These are phyloP conservation scores for Serendipita sp. DNA, from an alignment of 768 basidiomycete genomes.

Conservation along the genomic window DNA sequence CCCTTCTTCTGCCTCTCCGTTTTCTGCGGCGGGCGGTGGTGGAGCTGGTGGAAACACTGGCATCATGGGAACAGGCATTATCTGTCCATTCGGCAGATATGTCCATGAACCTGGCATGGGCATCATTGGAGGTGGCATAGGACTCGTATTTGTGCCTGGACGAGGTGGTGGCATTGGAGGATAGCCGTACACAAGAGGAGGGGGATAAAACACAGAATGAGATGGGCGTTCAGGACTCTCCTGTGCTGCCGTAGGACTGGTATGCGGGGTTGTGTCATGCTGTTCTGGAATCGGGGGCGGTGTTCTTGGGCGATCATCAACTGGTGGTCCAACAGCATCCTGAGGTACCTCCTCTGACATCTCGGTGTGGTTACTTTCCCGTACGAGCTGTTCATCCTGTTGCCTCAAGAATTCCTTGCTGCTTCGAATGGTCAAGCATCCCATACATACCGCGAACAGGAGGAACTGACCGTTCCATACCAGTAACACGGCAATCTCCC, in stretches of 20 bases:
- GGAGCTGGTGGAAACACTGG: background rate
- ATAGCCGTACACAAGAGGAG: conserved; percentile 2
- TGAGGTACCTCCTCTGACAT: background rate
- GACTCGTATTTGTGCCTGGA: background rate
- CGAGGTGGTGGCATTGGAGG: background rate
- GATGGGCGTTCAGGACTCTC: background rate
- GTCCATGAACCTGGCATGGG: background rate
- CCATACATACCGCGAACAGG: conserved; percentile 5
- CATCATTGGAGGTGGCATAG: background rate
- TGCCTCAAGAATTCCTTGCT: conserved; percentile 4
- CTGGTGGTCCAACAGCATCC: too few species aligned
- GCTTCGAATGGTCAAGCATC: background rate
- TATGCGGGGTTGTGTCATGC: background rate
- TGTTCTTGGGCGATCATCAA: background rate
- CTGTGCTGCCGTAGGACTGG: background rate
- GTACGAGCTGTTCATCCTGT: conserved; percentile 9
- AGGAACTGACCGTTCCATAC: conserved; percentile 44
- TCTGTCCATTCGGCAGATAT: background rate
- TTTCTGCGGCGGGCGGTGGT: background rate
- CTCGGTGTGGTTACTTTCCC: conserved; percentile 13
- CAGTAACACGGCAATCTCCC: conserved; percentile 68
- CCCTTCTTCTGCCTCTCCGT: background rate
- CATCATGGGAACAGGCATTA: background rate
- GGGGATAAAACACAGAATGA: background rate
- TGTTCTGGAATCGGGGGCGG: background rate